Evolutionary conservation across 75 land plant genomes (phyloP).

Genomic region (Sequoia sempervirens): DNA sequence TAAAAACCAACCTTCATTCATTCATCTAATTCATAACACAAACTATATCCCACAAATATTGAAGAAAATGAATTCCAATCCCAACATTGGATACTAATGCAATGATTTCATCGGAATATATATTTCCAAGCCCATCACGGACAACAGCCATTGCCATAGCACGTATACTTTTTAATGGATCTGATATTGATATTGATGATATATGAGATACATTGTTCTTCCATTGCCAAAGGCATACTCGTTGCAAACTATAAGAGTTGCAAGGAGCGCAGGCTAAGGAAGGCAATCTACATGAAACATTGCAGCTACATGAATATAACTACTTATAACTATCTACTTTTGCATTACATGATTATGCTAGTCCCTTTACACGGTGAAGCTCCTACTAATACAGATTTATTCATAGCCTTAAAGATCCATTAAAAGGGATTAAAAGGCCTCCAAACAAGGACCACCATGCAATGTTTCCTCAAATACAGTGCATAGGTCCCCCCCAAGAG

Average conservation of each 20-base stretch:
- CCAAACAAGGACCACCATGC: conserved; percentile 1
- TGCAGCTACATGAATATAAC: neutral
- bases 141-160: neutral
- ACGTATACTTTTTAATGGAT: neutral
- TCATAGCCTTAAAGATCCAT: conserved; percentile 1
- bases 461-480: neutral
- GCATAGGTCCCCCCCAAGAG: neutral
- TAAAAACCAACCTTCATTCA: no score
- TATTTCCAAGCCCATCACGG: neutral
- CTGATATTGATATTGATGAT: neutral
- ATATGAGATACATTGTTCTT: neutral
- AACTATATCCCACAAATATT: neutral
- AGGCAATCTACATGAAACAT: neutral
- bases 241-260: neutral
- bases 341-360: neutral
- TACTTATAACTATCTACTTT: neutral
- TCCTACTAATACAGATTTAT: neutral
- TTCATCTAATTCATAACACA: no score
- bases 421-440: neutral
- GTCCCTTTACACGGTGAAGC: neutral
- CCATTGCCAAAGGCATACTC: neutral
- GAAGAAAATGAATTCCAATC: neutral
- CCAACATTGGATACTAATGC: neutral
- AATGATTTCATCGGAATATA: neutral
- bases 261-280: neutral